These are phyloP conservation scores for Zygoascus flipseniorum DNA, from an alignment of 805 yeast species.

Conservation along the genomic window DNA sequence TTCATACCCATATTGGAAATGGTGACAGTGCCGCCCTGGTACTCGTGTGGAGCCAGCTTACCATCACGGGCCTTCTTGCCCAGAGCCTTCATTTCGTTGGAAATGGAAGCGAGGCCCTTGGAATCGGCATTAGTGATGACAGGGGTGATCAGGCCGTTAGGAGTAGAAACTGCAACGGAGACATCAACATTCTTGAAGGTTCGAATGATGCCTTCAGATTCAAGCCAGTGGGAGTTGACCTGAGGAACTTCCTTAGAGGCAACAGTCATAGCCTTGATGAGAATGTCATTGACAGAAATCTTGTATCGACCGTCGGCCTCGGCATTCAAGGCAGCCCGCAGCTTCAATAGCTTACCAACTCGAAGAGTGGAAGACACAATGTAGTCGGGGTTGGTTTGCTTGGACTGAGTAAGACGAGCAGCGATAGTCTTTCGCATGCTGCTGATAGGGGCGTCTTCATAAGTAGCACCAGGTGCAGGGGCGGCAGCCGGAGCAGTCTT, in stretches of 20 bases:
- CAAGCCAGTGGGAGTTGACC: conserved; percentile 91
- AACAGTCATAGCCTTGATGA: conserved; percentile 88
- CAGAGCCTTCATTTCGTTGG: conserved; percentile 77
- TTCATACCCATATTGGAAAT: conserved; percentile 99
- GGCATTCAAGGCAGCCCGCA: conserved; percentile 83
- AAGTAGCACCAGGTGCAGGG: conserved; percentile 48
- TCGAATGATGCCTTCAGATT: conserved; percentile 81
- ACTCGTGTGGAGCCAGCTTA: conserved; percentile 91
- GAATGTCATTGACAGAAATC: conserved; percentile 87
- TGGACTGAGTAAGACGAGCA: conserved; percentile 75
- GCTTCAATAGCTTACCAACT: conserved; percentile 82
- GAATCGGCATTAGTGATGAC: conserved; percentile 82
- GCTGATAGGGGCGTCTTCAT: conserved; percentile 77
- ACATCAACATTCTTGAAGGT: conserved; percentile 88
- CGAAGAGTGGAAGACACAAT: conserved; percentile 81
- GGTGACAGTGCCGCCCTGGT: conserved; percentile 98
- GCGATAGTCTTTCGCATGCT: conserved; percentile 94
- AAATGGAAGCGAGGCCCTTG: conserved; percentile 78
- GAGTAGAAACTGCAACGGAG: conserved; percentile 97
- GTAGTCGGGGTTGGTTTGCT: conserved; percentile 83
- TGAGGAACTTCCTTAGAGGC: conserved; percentile 89
- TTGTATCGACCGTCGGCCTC: conserved; percentile 79
- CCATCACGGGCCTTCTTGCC: conserved; percentile 94
- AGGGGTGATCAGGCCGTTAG: conserved; percentile 95
- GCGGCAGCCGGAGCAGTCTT: conserved; percentile 30